Conservation (phyloP, 805 yeast genomes). For the Helenozyma baotianmanensis region DNA sequence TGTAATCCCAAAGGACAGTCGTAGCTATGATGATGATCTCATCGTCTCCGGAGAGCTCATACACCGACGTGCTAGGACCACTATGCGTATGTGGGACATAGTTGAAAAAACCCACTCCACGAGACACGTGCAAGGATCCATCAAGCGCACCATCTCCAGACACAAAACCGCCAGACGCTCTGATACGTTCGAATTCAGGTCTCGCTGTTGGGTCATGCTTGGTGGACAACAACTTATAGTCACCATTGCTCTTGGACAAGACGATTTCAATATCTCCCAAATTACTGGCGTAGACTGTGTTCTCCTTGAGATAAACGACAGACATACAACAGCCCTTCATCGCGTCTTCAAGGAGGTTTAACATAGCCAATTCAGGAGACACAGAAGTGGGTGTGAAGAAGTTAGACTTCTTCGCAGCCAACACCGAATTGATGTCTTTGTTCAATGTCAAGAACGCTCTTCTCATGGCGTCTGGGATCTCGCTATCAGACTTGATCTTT, state of each 20-base stretch:
- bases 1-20: conserved; percentile 76
- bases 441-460: conserved; percentile 77
- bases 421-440: conserved; percentile 68
- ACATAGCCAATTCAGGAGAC: conserved; percentile 44
- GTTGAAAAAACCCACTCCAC: conserved; percentile 89
- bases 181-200: conserved; percentile 75
- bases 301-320: conserved; percentile 70
- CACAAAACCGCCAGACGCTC: conserved; percentile 90
- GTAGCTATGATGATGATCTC: conserved; percentile 85
- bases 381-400: conserved; percentile 34
- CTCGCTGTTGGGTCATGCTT: conserved; percentile 82
- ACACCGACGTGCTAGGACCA: conserved; percentile 71
- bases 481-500: conserved; percentile 36
- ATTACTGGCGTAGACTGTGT: conserved; percentile 72
- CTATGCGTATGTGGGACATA: conserved; percentile 84
- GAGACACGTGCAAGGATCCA: conserved; percentile 74
- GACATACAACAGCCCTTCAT: conserved; percentile 83
- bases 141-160: conserved; percentile 80
- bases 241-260: conserved; percentile 76
- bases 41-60: conserved; percentile 60
- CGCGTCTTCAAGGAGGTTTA: conserved; percentile 58
- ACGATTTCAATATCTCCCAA: conserved; percentile 88
- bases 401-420: conserved; percentile 41
- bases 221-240: conserved; percentile 63
- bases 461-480: conserved; percentile 71